A percentile compares a stretch with the other conserved stretches of the same genome.
These are phyloP conservation scores for Aspergillus carlsbadensis DNA, from an alignment of 495 filamentous ascomycete species.

Conservation along the genomic window DNA sequence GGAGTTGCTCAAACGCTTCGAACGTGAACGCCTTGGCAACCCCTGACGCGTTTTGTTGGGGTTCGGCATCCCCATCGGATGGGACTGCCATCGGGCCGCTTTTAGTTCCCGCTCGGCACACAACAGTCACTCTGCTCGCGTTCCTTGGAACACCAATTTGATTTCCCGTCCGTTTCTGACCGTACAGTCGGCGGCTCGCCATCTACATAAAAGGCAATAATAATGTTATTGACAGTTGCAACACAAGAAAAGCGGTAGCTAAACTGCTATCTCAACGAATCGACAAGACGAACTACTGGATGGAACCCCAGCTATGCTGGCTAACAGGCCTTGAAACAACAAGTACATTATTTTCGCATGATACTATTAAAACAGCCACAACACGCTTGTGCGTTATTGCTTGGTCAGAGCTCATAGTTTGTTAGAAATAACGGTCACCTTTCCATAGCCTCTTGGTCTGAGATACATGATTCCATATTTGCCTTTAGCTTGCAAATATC, in stretches of 20 bases:
- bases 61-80: not conserved
- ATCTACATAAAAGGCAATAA: not conserved
- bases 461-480: not conserved
- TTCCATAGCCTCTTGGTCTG: not conserved
- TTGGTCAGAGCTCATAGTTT: not conserved
- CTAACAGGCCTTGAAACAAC: not conserved
- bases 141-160: too few species aligned
- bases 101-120: too few species aligned
- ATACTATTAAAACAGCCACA: not conserved
- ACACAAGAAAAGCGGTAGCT: not conserved
- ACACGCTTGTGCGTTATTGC: not conserved
- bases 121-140: too few species aligned
- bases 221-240: not conserved
- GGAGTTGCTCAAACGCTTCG: too few species aligned
- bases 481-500: too few species aligned
- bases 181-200: too few species aligned
- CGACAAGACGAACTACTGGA: not conserved
- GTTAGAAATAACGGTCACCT: not conserved
- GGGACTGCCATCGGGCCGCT: constrained; percentile 6
- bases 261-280: not conserved
- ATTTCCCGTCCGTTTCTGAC: too few species aligned
- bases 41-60: too few species aligned
- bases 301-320: not conserved
- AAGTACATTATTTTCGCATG: not conserved
- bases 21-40: too few species aligned